Percentiles rank a stretch among this genome's conserved stretches.
Conservation (phyloP, 202 grass and related monocot genomes). For the Hordeum pubiflorum region DNA sequence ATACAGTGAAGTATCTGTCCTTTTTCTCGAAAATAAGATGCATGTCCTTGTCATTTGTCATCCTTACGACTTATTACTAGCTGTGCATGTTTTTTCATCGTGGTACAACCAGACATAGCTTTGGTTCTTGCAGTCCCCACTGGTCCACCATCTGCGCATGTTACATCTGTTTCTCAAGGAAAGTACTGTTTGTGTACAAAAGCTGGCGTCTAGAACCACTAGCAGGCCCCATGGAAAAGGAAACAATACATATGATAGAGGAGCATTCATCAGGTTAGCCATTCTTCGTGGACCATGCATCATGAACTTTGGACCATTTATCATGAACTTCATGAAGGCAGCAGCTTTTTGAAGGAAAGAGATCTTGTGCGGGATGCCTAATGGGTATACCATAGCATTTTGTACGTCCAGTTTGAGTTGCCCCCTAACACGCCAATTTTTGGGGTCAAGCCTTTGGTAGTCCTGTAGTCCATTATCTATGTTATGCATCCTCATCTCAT, state of each 20-base stretch:
- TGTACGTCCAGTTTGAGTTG: constrained; percentile 14
- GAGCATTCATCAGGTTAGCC: constrained; percentile 32
- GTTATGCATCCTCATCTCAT: neutral
- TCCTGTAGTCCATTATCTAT: constrained; percentile 9
- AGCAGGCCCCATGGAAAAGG: constrained; percentile 31
- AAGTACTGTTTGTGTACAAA: constrained; percentile 33
- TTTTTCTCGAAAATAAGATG: neutral
- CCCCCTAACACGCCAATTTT: neutral
- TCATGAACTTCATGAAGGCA: constrained; percentile 24
- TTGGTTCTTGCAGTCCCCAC: constrained; percentile 12
- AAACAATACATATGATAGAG: constrained; percentile 24
- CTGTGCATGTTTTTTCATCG: neutral
- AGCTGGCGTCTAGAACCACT: constrained; percentile 34
- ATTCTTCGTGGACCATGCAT: constrained; percentile 37
- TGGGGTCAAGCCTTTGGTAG: constrained; percentile 21
- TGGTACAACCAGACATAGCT: constrained; percentile 24
- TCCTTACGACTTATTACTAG: constrained; percentile 4
- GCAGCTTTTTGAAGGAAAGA: constrained; percentile 9
- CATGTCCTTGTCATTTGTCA: constrained; percentile 10
- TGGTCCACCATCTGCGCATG: constrained; percentile 25
- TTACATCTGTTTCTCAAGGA: constrained; percentile 36
- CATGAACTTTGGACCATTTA: neutral
- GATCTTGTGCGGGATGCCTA: constrained; percentile 13
- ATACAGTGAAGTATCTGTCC: constrained; percentile 2
- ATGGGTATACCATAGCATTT: constrained; percentile 31